Evolutionary conservation across 768 basidiomycete genomes (phyloP), one percentile per base, ranked within the genome.

Genomic region (Amyloporia xantha): DNA sequence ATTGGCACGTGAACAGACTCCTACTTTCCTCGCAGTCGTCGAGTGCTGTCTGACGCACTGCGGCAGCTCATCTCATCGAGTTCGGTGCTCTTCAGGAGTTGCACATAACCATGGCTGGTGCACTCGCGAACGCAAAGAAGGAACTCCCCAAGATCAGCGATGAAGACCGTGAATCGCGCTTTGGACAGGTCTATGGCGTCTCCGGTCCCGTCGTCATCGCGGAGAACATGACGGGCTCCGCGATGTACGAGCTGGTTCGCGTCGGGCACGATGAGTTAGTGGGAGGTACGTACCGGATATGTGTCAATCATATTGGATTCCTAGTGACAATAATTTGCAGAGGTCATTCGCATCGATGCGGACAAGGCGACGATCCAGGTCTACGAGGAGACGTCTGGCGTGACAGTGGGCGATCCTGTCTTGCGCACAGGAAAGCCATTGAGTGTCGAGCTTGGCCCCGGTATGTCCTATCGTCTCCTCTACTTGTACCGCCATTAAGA

Each of bases 291-390:
- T 35, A 24, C 37, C 33, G 20, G 47, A 20, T 33, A 23, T 26
- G 13, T 7, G n/a, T n/a, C n/a, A n/a, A n/a, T n/a, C n/a, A n/a
- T n/a, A 25, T 11, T 4, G 13, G 12, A 6, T 28, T 5, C 24
- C 35, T 28, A 24, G 9, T 49, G 44, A 10, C 26, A 23, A n/a
- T 20, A 41, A 10, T 24, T 17, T 43, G 19, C 61, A 94, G 96
- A 99, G 91, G 96, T 99, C 60, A 99, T 99, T 61, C 82, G 96
- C 60, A 97, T 99, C 70, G 96, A 98, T 58, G 83, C 83, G 53
- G 96, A 99, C 71, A 95, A 96, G 71, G 90, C 90, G 37, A 98
- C 96, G 11, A 97, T 99, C 53, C 96, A 99, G 68, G 96, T 99
- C 9, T 98, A 99, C 62, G 96, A 99, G 68, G 96, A 99, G 73